Evolutionary conservation across 176 grass and related monocot genomes (phyloP).

Genomic region (Musa schizocarpa): DNA sequence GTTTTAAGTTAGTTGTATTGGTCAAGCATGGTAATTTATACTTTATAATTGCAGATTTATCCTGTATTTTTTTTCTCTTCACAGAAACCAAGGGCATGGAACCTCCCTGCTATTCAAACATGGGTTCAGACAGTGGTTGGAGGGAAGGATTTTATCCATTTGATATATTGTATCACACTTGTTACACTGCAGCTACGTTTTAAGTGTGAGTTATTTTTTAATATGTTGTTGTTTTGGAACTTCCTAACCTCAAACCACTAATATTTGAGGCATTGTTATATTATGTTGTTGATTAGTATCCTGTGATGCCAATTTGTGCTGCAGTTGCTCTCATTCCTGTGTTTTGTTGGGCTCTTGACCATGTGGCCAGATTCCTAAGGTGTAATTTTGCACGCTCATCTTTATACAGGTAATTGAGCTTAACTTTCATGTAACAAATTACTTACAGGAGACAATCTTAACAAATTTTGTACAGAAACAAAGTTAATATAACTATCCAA

Average conservation of each 20-base stretch:
- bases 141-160: conserved; percentile 83
- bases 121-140: conserved; percentile 65
- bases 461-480: neutral
- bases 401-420: conserved; percentile 61
- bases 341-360: conserved; percentile 80
- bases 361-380: conserved; percentile 70
- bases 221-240: neutral
- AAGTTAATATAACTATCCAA: too few species aligned
- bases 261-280: conserved; percentile 11
- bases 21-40: neutral
- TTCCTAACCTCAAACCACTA: conserved; percentile 19
- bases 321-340: conserved; percentile 90
- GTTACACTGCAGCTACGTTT: conserved; percentile 73
- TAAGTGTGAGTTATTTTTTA: conserved; percentile 54
- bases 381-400: conserved; percentile 63
- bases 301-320: conserved; percentile 21
- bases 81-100: conserved; percentile 82
- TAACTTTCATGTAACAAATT: neutral
- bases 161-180: conserved; percentile 88
- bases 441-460: neutral
- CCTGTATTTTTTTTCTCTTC: conserved; percentile 12
- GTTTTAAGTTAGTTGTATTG: conserved; percentile 1
- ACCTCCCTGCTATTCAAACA: conserved; percentile 38
- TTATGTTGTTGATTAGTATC: conserved; percentile 13
- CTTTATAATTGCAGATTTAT: neutral